Evolutionary conservation across 192 early-diverging fungal genomes (phyloP), one percentile per base, ranked within the genome.

Genomic region (Podila minutissima): DNA sequence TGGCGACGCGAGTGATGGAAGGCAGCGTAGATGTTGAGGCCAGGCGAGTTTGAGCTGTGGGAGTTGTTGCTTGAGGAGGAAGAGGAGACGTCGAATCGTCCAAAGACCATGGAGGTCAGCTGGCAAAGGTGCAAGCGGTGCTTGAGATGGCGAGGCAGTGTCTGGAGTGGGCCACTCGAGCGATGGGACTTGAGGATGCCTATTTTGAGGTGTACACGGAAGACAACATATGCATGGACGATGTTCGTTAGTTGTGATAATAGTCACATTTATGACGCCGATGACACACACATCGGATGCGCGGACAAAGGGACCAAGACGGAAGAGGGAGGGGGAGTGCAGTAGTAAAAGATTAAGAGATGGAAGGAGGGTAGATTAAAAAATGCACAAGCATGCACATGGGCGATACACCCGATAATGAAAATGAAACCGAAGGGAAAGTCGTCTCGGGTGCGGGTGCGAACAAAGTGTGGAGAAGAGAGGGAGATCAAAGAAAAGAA

Each of bases 71-170:
- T 83, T 15, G 74, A 73, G 24, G 74, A 73, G 11, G 79, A 71
- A 4, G 53, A 74, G 20, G 79, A 71, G 5, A 83, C 79, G 65
- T 89, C 87, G 64, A 89, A 85, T n/a, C 87, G 84, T n/a, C 87
- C 87, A 85, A 88, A 88, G 15, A 88, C 75, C 62, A 88, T 74
- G 26, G 86, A 87, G 15, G 87, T 88, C 22, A 86, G 49, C 60
- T 88, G 87, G 64, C 87, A 86, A 51, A 88, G 83, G 62, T 86
- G 81, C 15, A 88, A 72, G 2, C 87, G 83, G n/a, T 86, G 85
- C 50, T 86, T 86, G 33, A 88, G 77, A 41, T 86, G 72, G 13
- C 67, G 64, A 53, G 84, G 83, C 26, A 83, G 60, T 31, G 74
- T 82, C 65, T 82, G 81, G 20, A 75, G 38, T 17, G 81, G 74